Percentiles rank a stretch among this genome's conserved stretches.
phyloP scores from a whole-genome alignment of 495 filamentous ascomycete genomes.

The Polyplosphaeria fusca region DNA sequence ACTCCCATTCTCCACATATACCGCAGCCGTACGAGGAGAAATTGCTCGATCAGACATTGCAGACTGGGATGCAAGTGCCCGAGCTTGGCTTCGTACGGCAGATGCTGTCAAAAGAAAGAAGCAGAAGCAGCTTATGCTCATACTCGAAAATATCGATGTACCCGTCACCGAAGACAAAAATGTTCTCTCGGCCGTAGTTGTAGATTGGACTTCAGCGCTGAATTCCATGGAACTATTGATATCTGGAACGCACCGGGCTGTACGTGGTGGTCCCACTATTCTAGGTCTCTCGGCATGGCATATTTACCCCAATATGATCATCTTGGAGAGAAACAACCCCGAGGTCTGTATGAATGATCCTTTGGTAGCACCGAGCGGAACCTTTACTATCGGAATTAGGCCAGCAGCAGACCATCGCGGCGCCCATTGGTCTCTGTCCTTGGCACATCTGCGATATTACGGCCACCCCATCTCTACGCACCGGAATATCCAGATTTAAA shows the following conservation, averaged over 20 bases:
- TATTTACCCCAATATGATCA: slow-evolving; percentile 18
- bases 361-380: background rate
- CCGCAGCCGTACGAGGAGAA: background rate
- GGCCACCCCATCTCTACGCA: slow-evolving; percentile 19
- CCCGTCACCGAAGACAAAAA: background rate
- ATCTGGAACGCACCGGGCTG: slow-evolving; percentile 28
- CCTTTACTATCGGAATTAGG: slow-evolving; percentile 15
- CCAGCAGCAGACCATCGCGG: slow-evolving; percentile 30
- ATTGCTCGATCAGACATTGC: slow-evolving; percentile 12
- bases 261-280: background rate
- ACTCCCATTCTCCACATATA: too few species aligned
- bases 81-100: slow-evolving; percentile 14
- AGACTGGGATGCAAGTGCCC: slow-evolving; percentile 12
- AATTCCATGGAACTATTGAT: slow-evolving; percentile 1
- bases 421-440: slow-evolving; percentile 39
- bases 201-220: background rate
- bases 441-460: slow-evolving; percentile 40
- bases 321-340: background rate
- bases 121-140: slow-evolving; percentile 41
- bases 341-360: background rate
- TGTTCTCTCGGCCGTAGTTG: background rate
- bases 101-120: slow-evolving; percentile 16
- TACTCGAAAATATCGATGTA: slow-evolving; percentile 38
- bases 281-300: slow-evolving; percentile 20
- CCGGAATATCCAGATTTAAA: background rate